Evolutionary conservation across 1,284 basidiomycete genomes (phyloP).

Genomic region (Mrakiaceae sp.): DNA sequence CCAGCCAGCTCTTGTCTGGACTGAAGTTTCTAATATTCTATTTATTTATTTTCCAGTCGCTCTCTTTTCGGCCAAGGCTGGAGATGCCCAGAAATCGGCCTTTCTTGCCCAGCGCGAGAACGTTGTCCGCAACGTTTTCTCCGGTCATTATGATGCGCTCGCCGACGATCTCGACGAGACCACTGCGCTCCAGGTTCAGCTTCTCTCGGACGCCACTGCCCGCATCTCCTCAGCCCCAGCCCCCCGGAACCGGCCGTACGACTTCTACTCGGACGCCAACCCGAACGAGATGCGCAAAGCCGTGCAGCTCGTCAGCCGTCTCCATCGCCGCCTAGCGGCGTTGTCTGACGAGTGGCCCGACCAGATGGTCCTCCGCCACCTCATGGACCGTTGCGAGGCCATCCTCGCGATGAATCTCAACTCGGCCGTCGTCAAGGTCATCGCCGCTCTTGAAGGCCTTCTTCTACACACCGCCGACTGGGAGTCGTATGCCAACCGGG

Average conservation of each 20-base stretch:
- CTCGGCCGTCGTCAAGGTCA: constrained; percentile 69
- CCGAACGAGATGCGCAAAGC: constrained; percentile 56
- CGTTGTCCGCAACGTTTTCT: constrained; percentile 10
- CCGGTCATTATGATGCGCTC: constrained; percentile 28
- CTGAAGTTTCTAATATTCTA: background rate
- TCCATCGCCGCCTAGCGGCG: constrained; percentile 45
- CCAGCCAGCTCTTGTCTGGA: background rate
- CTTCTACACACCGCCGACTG: constrained; percentile 87
- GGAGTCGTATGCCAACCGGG: constrained; percentile 85
- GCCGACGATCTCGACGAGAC: constrained; percentile 40
- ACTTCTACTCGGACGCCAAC: constrained; percentile 74
- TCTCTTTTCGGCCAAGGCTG: constrained; percentile 24
- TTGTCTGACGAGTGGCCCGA: constrained; percentile 85
- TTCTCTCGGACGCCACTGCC: constrained; percentile 36
- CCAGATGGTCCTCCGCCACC: constrained; percentile 86
- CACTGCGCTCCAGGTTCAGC: constrained; percentile 41
- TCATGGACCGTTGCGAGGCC: constrained; percentile 61
- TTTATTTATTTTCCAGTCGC: constrained; percentile 23
- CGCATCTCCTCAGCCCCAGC: constrained; percentile 26
- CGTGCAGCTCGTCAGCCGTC: constrained; percentile 41
- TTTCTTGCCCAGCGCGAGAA: constrained; percentile 5
- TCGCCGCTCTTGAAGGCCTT: constrained; percentile 77
- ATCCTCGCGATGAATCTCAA: constrained; percentile 55
- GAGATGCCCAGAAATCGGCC: background rate
- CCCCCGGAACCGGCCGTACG: constrained; percentile 34